phyloP scores from a whole-genome alignment of 768 basidiomycete species.

The Nidularia sp. region DNA sequence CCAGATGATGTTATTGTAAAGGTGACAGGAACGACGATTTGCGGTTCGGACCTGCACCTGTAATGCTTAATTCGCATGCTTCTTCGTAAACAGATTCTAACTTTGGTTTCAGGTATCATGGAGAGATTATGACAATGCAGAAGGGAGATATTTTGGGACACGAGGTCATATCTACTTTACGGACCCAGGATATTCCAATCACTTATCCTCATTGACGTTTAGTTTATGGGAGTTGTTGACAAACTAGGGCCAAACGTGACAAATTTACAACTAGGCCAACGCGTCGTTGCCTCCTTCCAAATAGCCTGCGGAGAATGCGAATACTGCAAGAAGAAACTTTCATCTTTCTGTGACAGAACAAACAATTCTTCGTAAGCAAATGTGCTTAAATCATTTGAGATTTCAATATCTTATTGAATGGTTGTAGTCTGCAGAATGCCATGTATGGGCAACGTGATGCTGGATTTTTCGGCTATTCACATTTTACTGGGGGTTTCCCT shows the following conservation, averaged over 20 bases:
- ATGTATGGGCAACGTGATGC: slow-evolving; percentile 69
- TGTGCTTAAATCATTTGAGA: no score
- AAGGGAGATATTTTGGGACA: slow-evolving; percentile 76
- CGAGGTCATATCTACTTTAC: slow-evolving; percentile 35
- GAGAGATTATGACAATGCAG: slow-evolving; percentile 65
- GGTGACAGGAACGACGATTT: slow-evolving; percentile 75
- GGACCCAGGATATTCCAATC: no score
- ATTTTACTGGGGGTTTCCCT: slow-evolving; percentile 69
- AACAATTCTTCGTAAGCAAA: slow-evolving; percentile 54
- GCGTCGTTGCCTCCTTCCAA: slow-evolving; percentile 79
- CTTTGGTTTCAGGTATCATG: slow-evolving; percentile 38
- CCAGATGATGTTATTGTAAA: slow-evolving; percentile 73
- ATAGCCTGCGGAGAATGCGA: slow-evolving; percentile 70
- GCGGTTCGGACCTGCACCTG: slow-evolving; percentile 64
- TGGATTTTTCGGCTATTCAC: slow-evolving; percentile 70
- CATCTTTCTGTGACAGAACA: slow-evolving; percentile 71
- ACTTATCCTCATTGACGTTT: not conserved
- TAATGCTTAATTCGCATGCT: slow-evolving; percentile 7
- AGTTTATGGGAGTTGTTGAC: slow-evolving; percentile 70
- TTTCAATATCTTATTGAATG: no score
- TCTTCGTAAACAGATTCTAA: no score
- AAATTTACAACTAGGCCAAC: slow-evolving; percentile 57
- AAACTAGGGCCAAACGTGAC: slow-evolving; percentile 61
- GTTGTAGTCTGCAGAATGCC: slow-evolving; percentile 40
- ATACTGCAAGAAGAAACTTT: slow-evolving; percentile 71